These are phyloP conservation scores for Rhodosporidiobolus odoratus DNA, from an alignment of 768 basidiomycete genomes.

Conservation along the genomic window DNA sequence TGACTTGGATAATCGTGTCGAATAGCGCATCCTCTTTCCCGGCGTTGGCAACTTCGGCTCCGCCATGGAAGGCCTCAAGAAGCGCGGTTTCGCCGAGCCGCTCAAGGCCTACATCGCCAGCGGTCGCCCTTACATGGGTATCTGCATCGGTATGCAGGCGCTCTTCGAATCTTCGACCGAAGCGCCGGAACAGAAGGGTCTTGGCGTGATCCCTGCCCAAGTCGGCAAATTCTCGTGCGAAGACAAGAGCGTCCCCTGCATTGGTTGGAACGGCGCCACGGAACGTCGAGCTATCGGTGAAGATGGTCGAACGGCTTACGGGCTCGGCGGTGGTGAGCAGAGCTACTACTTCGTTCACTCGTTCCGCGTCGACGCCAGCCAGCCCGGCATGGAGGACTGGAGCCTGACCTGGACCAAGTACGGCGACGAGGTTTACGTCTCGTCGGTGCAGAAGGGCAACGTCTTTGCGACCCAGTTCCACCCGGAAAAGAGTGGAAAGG, in stretches of 20 bases:
- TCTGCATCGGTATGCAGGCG: slow-evolving; percentile 98
- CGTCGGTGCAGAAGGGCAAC: slow-evolving; percentile 72
- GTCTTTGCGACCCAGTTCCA: slow-evolving; percentile 94
- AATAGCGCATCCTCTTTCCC: slow-evolving; percentile 90
- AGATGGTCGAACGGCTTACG: slow-evolving; percentile 50
- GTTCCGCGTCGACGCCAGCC: slow-evolving; percentile 72
- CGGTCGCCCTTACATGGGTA: slow-evolving; percentile 80
- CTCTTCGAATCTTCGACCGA: slow-evolving; percentile 84
- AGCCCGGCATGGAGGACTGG: slow-evolving; percentile 61
- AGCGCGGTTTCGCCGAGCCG: slow-evolving; percentile 71
- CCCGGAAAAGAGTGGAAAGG: slow-evolving; percentile 90
- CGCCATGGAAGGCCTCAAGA: slow-evolving; percentile 69
- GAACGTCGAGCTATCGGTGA: slow-evolving; percentile 49
- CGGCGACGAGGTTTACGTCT: slow-evolving; percentile 85
- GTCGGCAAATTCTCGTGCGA: slow-evolving; percentile 60
- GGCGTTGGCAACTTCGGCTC: slow-evolving; percentile 91
- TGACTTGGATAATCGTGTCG: neutral
- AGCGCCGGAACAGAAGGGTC: slow-evolving; percentile 61
- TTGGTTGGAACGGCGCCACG: slow-evolving; percentile 75
- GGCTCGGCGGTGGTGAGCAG: slow-evolving; percentile 51
- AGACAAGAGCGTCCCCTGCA: slow-evolving; percentile 85
- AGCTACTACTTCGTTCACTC: slow-evolving; percentile 98
- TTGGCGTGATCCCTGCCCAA: slow-evolving; percentile 78
- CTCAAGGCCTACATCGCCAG: slow-evolving; percentile 74
- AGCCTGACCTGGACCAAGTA: slow-evolving; percentile 83